Evolutionary conservation across 2,329 filamentous ascomycete species (phyloP).

Genomic region (Epichloe brachyelytri): DNA sequence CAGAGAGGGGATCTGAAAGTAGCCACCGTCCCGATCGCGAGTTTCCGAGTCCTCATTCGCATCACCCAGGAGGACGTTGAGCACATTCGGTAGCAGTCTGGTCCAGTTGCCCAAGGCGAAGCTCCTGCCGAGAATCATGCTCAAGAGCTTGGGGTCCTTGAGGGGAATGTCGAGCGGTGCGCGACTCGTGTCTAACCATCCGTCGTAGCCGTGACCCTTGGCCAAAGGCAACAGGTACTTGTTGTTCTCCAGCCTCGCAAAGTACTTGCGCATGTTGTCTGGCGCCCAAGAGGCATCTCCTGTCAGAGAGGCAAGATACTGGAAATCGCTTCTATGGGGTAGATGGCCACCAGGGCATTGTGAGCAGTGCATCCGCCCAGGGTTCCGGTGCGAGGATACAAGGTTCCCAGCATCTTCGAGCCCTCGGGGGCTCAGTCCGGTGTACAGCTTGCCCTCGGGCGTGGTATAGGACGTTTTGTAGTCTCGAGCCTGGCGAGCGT

Average conservation of each 20-base stretch:
- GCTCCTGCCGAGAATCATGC: conserved; percentile 12
- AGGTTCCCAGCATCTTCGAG: conserved; percentile 28
- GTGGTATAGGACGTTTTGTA: conserved; percentile 46
- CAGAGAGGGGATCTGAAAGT: conserved; percentile 33
- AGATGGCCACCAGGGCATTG: conserved; percentile 46
- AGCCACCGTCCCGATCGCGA: conserved; percentile 33
- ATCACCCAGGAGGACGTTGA: conserved; percentile 31
- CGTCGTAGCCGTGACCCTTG: conserved; percentile 41
- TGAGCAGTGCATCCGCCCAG: conserved; percentile 43
- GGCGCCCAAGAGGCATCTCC: conserved; percentile 47
- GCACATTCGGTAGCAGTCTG: conserved; percentile 15
- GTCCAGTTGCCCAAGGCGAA: conserved; percentile 18
- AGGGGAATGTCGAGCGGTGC: conserved; percentile 38
- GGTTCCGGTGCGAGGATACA: conserved; percentile 34
- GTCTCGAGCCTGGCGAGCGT: conserved; percentile 38
- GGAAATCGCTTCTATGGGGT: conserved; percentile 46
- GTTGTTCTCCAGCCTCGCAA: conserved; percentile 42
- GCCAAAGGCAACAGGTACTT: conserved; percentile 24
- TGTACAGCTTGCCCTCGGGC: conserved; percentile 36
- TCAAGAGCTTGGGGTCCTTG: conserved; percentile 37
- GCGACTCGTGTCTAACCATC: conserved; percentile 41
- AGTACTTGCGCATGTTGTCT: conserved; percentile 47
- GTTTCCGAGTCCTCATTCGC: conserved; percentile 32
- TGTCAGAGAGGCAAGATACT: conserved; percentile 42
- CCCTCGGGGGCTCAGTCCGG: conserved; percentile 23